Percentiles rank a stretch among this genome's conserved stretches.
phyloP scores from a whole-genome alignment of 2,329 filamentous ascomycete species.

The Neopestalotiopsis clavispora region DNA sequence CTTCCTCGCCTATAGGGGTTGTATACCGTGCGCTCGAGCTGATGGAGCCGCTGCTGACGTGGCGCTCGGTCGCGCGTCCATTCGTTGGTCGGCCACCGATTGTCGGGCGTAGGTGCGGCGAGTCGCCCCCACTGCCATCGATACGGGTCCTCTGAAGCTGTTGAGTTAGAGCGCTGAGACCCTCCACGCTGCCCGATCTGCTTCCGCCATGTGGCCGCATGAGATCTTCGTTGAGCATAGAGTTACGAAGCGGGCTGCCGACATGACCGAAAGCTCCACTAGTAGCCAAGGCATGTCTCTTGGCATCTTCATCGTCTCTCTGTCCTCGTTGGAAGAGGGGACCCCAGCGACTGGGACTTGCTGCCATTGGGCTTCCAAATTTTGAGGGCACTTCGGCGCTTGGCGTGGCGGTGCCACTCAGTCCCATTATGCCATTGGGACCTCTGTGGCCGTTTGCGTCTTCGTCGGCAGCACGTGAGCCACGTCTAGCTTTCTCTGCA shows the following conservation, averaged over 20 bases:
- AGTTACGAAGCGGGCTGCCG: constrained; percentile 68
- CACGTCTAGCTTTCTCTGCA: constrained; percentile 68
- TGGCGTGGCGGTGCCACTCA: constrained; percentile 44
- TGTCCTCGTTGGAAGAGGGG: constrained; percentile 61
- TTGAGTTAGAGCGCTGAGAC: constrained; percentile 64
- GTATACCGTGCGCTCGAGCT: constrained; percentile 64
- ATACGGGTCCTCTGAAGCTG: constrained; percentile 66
- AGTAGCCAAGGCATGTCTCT: constrained; percentile 51
- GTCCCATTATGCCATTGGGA: constrained; percentile 39
- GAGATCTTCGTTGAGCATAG: constrained; percentile 61
- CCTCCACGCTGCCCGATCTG: constrained; percentile 50
- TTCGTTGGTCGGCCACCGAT: constrained; percentile 48
- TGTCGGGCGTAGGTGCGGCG: constrained; percentile 56
- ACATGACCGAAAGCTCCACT: constrained; percentile 66
- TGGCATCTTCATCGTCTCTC: constrained; percentile 60
- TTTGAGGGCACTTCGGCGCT: constrained; percentile 55
- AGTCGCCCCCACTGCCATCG: constrained; percentile 47
- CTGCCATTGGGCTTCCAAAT: constrained; percentile 64
- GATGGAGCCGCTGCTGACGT: constrained; percentile 64
- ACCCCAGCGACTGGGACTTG: constrained; percentile 66
- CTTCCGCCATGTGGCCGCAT: constrained; percentile 44
- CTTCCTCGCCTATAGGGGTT: constrained; percentile 69
- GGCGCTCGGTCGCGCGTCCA: constrained; percentile 55
- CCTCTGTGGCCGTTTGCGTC: constrained; percentile 43
- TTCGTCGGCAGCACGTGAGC: constrained; percentile 62